phyloP scores from a whole-genome alignment of 768 basidiomycete genomes.

The Suillus cothurnatus region DNA sequence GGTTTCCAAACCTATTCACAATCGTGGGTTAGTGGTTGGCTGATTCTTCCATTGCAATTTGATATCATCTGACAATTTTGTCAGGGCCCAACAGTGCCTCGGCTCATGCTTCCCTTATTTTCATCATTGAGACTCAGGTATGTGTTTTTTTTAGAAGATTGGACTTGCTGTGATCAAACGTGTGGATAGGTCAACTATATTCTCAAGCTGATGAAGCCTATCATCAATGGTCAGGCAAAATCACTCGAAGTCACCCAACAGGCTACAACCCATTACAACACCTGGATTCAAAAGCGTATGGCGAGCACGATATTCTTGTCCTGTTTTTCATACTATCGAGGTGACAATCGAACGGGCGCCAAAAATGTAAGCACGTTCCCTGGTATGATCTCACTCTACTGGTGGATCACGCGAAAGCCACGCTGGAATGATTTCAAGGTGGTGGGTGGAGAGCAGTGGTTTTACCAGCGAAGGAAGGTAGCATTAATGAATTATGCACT shows the following conservation, averaged over 20 bases:
- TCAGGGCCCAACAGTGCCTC: conserved; percentile 58
- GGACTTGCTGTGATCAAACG: conserved; percentile 8
- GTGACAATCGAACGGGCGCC: conserved; percentile 35
- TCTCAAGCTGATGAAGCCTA: conserved; percentile 52
- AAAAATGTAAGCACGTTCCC: conserved; percentile 50
- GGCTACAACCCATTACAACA: conserved; percentile 52
- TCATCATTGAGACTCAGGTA: conserved; percentile 58
- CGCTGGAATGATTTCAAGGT: conserved; percentile 46
- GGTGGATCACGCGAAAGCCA: conserved; percentile 50
- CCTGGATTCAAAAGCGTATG: conserved; percentile 51
- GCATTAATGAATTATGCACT: conserved; percentile 27
- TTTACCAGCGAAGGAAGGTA: conserved; percentile 27
- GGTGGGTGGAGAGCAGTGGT: conserved; percentile 42
- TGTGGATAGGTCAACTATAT: conserved; percentile 47
- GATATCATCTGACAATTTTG: conserved; percentile 1
- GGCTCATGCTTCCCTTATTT: conserved; percentile 61
- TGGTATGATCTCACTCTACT: conserved; percentile 51
- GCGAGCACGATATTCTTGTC: conserved; percentile 52
- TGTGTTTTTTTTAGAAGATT: conserved; percentile 10
- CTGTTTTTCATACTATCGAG: conserved; percentile 56
- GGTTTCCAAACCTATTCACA: conserved; percentile 56
- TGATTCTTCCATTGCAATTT: neutral
- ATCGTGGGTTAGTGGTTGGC: conserved; percentile 43
- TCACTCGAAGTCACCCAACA: conserved; percentile 52
- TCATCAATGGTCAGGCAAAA: conserved; percentile 48